Evolutionary conservation across 129 eudicot species (phyloP).

Genomic region (Centaurea solstitialis): DNA sequence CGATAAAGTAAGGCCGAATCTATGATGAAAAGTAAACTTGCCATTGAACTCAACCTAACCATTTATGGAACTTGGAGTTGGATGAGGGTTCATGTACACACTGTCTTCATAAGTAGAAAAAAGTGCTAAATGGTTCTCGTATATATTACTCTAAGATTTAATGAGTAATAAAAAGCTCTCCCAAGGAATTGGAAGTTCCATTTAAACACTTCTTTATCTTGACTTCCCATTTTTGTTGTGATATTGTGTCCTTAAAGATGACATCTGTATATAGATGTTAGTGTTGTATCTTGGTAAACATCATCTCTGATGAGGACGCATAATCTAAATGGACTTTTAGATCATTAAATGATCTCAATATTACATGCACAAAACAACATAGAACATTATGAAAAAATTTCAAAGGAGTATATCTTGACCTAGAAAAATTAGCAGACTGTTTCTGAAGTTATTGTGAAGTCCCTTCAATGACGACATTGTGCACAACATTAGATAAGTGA

Average conservation of each 20-base stretch:
- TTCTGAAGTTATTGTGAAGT: background rate
- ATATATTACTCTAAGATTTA: background rate
- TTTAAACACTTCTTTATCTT: background rate
- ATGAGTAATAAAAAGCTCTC: background rate
- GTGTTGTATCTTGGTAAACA: background rate
- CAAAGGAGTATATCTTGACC: background rate
- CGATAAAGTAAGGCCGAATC: background rate
- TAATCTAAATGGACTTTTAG: slow-evolving; percentile 3
- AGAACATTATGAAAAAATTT: background rate
- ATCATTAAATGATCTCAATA: background rate
- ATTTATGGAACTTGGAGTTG: background rate
- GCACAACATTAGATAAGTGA: background rate
- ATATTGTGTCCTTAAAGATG: background rate
- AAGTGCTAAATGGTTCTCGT: background rate
- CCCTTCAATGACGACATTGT: slow-evolving; percentile 6
- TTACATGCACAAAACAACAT: background rate
- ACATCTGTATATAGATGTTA: background rate
- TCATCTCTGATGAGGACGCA: background rate
- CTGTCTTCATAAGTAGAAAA: background rate
- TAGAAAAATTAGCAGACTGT: background rate
- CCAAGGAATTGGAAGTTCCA: background rate
- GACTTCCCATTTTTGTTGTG: background rate
- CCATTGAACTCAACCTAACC: background rate
- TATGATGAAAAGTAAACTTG: background rate
- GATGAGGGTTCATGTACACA: background rate